phyloP scores from a whole-genome alignment of 2,329 filamentous ascomycete genomes.

The Nothophoma quercina region DNA sequence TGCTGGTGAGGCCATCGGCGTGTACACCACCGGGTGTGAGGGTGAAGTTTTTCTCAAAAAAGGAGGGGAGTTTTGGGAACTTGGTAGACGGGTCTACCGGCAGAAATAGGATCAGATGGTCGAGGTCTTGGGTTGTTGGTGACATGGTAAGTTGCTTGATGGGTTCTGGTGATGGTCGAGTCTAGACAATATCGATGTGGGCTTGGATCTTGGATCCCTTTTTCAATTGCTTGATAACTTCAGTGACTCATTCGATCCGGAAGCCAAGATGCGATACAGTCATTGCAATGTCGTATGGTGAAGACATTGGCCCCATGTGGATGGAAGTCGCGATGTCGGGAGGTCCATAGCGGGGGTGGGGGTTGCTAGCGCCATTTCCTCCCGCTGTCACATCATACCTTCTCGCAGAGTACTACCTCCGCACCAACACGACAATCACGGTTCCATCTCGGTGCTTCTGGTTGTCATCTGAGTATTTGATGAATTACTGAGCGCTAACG shows the following conservation, averaged over 20 bases:
- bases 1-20: conserved; percentile 66
- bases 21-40: conserved; percentile 68
- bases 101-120: conserved; percentile 71
- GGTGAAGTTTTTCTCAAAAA: conserved; percentile 63
- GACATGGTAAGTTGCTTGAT: not conserved
- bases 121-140: conserved; percentile 50
- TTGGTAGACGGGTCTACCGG: conserved; percentile 61
- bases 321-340: conserved; percentile 4
- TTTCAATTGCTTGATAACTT: not conserved
- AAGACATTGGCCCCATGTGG: not conserved
- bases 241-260: conserved; percentile 5
- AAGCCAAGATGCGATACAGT: not conserved
- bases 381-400: conserved; percentile 4
- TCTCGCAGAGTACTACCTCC: conserved; percentile 10
- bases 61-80: conserved; percentile 50
- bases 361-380: conserved; percentile 5
- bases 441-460: too few relatives aligned
- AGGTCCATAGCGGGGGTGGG: conserved; percentile 6
- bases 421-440: too few relatives aligned
- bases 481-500: too few relatives aligned
- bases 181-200: not conserved
- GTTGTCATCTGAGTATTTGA: too few relatives aligned
- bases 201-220: not conserved
- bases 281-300: not conserved
- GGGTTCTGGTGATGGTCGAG: not conserved